Evolutionary conservation across 306 rosid genomes (phyloP), one percentile per base, ranked within the genome.

Genomic region (Citrullus amarus): DNA sequence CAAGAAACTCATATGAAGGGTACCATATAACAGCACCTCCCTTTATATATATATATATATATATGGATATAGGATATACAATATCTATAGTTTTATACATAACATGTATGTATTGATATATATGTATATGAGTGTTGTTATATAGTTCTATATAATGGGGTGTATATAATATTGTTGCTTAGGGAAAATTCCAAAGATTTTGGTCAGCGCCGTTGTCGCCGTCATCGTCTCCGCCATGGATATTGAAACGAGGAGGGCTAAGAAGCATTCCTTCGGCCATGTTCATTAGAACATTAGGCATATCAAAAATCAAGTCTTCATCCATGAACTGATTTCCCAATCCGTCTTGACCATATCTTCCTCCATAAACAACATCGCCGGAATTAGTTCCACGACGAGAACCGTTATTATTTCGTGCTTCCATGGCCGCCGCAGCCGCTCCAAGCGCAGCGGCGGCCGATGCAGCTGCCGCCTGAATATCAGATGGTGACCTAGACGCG

Each of bases 221-320:
- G 17, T 51, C 80, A 16, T 81, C 80, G 0, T 80, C 84, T 20
- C 58, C 76, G 2, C 71, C 84, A 1, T 57, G 80, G 56, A 63
- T 51, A 36, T 88, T 88, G 79, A 87, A 85, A 80, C 89, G 97
- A 55, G 99, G 99, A 84, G 99, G 99, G 82, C 97, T 88, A 2
- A 95, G 88, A 8, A 95, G 85, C 99, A 95, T 92, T 81, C 97
- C 99, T 60, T 95, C 89, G 1, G 99, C 97, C 97, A 95, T 95
- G 54, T 91, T 87, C 59, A 61, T 63, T 13, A 95, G 38, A 82
- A 95, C 91, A 85, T 90, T 92, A 0, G 99, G 97, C 92, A 95
- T 92, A 53, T 95, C 90, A 77, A 95, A 92, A 74, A 95, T 88
- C 80, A 92, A 81, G 75, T 95, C 99, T 82, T 95, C 99, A 56